A percentile compares a stretch with the other conserved stretches of the same genome.
phyloP scores from a whole-genome alignment of 345 rosid species.

The Raphanus raphanistrum region DNA sequence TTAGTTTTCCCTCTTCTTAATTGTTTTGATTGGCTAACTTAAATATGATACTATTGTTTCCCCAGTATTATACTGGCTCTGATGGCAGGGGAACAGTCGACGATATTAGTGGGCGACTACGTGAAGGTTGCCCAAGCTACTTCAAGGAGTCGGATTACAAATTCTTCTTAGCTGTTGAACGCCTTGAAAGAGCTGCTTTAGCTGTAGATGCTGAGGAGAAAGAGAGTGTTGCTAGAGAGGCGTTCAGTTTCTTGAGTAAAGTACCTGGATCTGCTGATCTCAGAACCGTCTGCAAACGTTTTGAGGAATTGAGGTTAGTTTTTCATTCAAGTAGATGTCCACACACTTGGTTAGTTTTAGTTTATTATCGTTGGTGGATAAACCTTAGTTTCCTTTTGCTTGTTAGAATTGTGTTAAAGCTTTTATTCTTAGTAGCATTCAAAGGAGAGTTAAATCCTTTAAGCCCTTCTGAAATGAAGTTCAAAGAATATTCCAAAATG shows the following conservation, averaged over 20 bases:
- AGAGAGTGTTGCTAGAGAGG: slow-evolving; percentile 86
- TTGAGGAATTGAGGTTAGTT: slow-evolving; percentile 88
- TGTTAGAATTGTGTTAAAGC: slow-evolving; percentile 12
- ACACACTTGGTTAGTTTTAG: slow-evolving; percentile 16
- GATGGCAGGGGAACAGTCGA: slow-evolving; percentile 99
- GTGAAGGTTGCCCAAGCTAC: slow-evolving; percentile 95
- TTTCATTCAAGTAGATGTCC: slow-evolving; percentile 31
- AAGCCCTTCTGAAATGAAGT: slow-evolving; percentile 6
- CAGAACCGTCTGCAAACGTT: slow-evolving; percentile 89
- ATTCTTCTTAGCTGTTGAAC: slow-evolving; percentile 96
- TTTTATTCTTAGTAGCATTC: slow-evolving; percentile 11
- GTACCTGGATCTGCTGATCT: slow-evolving; percentile 95
- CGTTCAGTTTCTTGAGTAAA: slow-evolving; percentile 77
- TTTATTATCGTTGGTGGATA: background rate
- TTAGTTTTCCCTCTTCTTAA: background rate
- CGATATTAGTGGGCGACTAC: slow-evolving; percentile 77
- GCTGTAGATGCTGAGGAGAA: slow-evolving; percentile 66
- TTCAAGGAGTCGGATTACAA: slow-evolving; percentile 95
- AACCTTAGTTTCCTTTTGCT: background rate
- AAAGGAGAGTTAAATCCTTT: background rate
- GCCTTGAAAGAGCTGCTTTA: slow-evolving; percentile 84
- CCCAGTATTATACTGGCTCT: slow-evolving; percentile 91
- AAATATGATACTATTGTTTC: slow-evolving; percentile 24
- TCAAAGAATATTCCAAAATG: background rate
- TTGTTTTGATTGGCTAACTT: slow-evolving; percentile 18